Percentiles rank a stretch among this genome's conserved stretches.
phyloP scores from a whole-genome alignment of 1,284 basidiomycete genomes.

The Meripilus lineatus region DNA sequence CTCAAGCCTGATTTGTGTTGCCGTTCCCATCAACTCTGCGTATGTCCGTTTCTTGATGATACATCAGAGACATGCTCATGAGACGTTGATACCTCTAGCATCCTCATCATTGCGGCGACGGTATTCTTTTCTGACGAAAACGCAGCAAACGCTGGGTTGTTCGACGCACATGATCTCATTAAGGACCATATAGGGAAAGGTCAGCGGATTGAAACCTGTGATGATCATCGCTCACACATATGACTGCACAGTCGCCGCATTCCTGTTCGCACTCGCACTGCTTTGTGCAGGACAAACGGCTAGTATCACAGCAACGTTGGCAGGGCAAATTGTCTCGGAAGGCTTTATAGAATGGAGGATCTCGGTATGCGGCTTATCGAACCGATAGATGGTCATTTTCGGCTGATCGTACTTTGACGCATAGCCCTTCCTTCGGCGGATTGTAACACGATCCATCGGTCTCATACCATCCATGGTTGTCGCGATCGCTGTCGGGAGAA shows the following conservation, averaged over 20 bases:
- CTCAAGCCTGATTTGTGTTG: slow-evolving; percentile 67
- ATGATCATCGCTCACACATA: background rate
- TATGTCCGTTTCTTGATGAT: slow-evolving; percentile 8
- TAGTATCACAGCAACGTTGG: slow-evolving; percentile 87
- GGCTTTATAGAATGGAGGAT: slow-evolving; percentile 91
- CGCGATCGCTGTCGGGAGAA: slow-evolving; percentile 71
- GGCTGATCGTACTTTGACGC: slow-evolving; percentile 2
- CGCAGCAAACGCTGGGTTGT: slow-evolving; percentile 65
- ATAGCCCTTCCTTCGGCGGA: slow-evolving; percentile 75
- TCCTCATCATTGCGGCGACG: slow-evolving; percentile 25
- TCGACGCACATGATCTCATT: slow-evolving; percentile 79
- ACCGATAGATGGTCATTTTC: slow-evolving; percentile 1
- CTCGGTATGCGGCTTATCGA: slow-evolving; percentile 46
- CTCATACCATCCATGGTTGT: slow-evolving; percentile 88
- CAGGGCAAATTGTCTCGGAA: slow-evolving; percentile 90
- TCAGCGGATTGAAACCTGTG: slow-evolving; percentile 26
- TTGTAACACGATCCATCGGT: slow-evolving; percentile 81
- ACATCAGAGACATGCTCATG: background rate
- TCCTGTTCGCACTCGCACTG: slow-evolving; percentile 84
- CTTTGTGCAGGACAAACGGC: slow-evolving; percentile 89
- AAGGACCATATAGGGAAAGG: slow-evolving; percentile 61
- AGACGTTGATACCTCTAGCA: slow-evolving; percentile 12
- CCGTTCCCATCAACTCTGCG: slow-evolving; percentile 78
- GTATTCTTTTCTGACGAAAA: slow-evolving; percentile 21
- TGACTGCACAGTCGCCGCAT: slow-evolving; percentile 55